Evolutionary conservation across 805 yeast species (phyloP), one percentile per base, ranked within the genome.

Genomic region (Zygosaccharomyces rouxii): DNA sequence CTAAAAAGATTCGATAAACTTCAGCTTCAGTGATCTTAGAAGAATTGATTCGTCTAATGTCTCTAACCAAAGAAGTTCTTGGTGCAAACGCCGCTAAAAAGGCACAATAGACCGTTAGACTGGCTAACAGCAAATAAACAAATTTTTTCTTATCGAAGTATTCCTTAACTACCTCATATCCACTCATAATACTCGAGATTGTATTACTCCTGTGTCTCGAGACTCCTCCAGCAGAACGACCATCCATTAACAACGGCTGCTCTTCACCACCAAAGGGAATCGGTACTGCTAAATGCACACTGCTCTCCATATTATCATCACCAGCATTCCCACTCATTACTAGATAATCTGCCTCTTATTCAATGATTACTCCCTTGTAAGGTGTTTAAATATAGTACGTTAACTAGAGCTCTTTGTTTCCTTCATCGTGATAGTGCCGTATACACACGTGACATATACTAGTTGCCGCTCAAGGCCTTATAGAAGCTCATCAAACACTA

Each of bases 61-160:
- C 97, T 54, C 96, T 71, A 43, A 85, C 80, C 16, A 88, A 70
- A 2, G 96, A 86, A 1, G 97, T 87, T 49, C 96, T 67, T 1
- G 96, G 97, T 13, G 89, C 71, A 62, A 89, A 89, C 0, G 84
- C 79, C 43, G 87, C 70, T 35, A 86, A 79, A 60, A 86, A 80
- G 2, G 77, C 71, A 13, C 79, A 23, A 52, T 67, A 67, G 1
- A 65, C 40, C 45, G 59, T 25, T 33, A 63, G 13, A 55, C 66
- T 44, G 46, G 59, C 56, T 10, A 60, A 23, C 10, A 62, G 23
- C 18, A 62, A 44, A 22, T 49, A 56, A 2, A 52, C 28, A 47
- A 67, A 66, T 42, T 60, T 59, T 43, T 58, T 56, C 50, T 59
- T 62, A 49, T 67, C 69, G 38, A 62, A 53, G 48, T 63, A 58